Conservation (phyloP, 345 rosid species). For the Conringia planisiliqua region DNA sequence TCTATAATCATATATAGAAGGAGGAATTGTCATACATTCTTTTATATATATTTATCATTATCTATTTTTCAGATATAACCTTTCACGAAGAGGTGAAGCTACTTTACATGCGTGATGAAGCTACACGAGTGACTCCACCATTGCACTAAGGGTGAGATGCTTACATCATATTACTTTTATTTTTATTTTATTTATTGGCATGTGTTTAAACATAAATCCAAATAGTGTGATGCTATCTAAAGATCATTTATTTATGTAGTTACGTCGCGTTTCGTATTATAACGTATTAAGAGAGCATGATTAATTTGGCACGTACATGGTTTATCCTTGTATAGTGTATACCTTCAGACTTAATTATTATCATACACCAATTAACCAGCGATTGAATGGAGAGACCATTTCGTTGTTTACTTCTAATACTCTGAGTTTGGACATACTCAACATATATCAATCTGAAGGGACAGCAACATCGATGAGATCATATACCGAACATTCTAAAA, state of each 20-base stretch:
- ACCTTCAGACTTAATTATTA: background rate
- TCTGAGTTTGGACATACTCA: background rate
- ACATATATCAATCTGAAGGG: too few species aligned
- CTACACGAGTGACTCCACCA: constrained; percentile 53
- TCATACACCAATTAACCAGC: constrained; percentile 4
- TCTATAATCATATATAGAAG: constrained; percentile 24
- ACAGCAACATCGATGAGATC: too few species aligned
- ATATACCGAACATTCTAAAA: too few species aligned
- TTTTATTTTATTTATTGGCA: background rate
- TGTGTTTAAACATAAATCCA: constrained; percentile 22
- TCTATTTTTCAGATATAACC: constrained; percentile 39
- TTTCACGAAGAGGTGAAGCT: constrained; percentile 47
- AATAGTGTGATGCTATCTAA: constrained; percentile 18
- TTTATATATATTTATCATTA: constrained; percentile 13
- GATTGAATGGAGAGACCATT: background rate
- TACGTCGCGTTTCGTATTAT: constrained; percentile 18
- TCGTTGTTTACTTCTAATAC: background rate
- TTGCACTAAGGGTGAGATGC: constrained; percentile 35
- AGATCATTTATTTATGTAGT: constrained; percentile 5
- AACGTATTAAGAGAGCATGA: constrained; percentile 9
- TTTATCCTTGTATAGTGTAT: background rate
- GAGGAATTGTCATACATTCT: background rate
- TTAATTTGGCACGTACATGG: constrained; percentile 21
- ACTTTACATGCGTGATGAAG: constrained; percentile 47
- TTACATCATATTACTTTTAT: constrained; percentile 17